Percentiles rank a stretch among this genome's conserved stretches.
Evolutionary conservation across 2,329 filamentous ascomycete genomes (phyloP).

Genomic region (Neopestalotiopsis sp.): DNA sequence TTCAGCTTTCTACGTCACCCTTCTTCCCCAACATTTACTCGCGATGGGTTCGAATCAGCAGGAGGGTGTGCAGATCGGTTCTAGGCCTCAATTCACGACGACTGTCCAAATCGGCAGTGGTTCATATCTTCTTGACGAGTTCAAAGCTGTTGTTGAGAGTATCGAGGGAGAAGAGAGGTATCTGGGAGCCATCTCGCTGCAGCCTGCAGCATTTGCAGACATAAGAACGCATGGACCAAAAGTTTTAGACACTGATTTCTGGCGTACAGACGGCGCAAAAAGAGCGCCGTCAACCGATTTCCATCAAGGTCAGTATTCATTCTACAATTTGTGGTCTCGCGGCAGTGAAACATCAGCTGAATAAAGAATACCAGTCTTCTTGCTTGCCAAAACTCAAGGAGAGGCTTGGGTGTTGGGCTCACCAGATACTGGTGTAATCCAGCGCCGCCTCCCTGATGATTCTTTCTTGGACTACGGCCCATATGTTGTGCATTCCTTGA

Average conservation of each 20-base stretch:
- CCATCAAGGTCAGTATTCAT: no score
- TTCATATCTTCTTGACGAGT: slow-evolving; percentile 11
- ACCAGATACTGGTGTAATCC: no score
- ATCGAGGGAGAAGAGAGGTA: slow-evolving; percentile 6
- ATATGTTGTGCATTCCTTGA: slow-evolving; percentile 19
- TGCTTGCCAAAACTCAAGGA: neutral
- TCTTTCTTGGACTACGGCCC: slow-evolving; percentile 16
- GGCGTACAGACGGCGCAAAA: no score
- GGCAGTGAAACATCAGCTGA: no score
- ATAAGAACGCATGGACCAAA: no score
- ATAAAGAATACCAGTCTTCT: no score
- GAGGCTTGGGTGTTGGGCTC: neutral
- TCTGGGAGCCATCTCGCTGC: slow-evolving; percentile 10
- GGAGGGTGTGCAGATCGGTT: neutral
- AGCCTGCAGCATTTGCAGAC: neutral
- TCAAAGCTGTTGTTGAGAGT: slow-evolving; percentile 7
- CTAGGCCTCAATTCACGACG: neutral
- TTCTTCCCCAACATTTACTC: neutral
- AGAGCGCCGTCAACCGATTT: no score
- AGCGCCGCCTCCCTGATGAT: neutral
- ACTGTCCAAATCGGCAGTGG: neutral
- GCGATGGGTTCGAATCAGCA: neutral
- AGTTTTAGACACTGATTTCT: no score
- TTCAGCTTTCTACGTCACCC: neutral
- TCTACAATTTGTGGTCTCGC: no score